Conservation (phyloP, 2,329 filamentous ascomycete genomes). For the Colletotrichum shisoi region DNA sequence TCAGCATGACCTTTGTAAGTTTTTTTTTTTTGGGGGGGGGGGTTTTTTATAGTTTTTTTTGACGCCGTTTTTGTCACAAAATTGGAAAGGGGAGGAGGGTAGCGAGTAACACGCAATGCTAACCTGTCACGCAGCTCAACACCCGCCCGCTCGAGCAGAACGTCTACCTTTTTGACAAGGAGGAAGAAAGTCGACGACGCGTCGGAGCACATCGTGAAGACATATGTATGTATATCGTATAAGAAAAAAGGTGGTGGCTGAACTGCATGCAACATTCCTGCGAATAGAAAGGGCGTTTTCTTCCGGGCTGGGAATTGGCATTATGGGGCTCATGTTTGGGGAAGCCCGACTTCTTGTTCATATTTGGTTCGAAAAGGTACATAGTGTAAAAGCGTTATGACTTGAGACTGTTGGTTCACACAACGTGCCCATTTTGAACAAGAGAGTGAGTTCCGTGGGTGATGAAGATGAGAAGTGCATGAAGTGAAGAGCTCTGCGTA, state of each 20-base stretch:
- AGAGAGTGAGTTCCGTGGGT: no score
- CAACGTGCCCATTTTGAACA: no score
- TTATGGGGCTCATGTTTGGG: neutral
- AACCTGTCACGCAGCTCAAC: constrained; percentile 26
- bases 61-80: no score
- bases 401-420: no score
- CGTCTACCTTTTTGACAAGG: constrained; percentile 30
- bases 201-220: no score
- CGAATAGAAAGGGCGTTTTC: constrained; percentile 6
- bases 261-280: constrained; percentile 14
- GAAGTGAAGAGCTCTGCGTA: neutral
- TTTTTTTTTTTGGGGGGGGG: no score
- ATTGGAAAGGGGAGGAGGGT: no score
- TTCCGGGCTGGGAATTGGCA: neutral
- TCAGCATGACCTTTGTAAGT: constrained; percentile 37
- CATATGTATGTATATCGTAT: neutral
- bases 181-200: neutral
- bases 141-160: constrained; percentile 33
- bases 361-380: neutral
- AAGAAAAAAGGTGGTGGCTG: neutral
- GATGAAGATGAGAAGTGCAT: constrained; percentile 1
- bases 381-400: constrained; percentile 1
- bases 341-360: constrained; percentile 25
- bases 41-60: no score
- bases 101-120: neutral